Base-by-base conservation (phyloP, 2,329 filamentous ascomycete genomes). In the Sclerotinia trifoliorum region DNA sequence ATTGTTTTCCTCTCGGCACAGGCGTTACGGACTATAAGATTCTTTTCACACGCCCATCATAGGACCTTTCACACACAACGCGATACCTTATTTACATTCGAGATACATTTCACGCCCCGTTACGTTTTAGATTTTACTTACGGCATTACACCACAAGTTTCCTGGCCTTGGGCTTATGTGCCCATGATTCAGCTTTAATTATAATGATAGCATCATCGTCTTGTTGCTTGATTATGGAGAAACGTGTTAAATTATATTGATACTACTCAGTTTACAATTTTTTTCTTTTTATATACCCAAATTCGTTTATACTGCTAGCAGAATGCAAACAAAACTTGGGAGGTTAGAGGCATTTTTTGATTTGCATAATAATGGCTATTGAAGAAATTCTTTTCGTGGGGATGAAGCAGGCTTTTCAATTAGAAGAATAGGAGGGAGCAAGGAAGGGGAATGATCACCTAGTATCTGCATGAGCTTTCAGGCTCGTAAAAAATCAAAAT, bases 231-330 rank as follows among this genome's bases (percentile, higher is more conserved):
- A 55, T 67, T 58, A 35, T 58, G 54, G 56, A 55, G 67, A 56
- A 48, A 70, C 68, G 26, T 46, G 49, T 32, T 67, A 65, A 61
- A 69, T 57, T 48, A 55, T 52, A 54, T 64, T 62, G 67, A 67
- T 52, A 52, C 58, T 56, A 61, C 54, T 29, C 48, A 64, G 21
- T 64, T 42, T 57, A 15, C 39, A 19, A 26, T 70, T 67, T 65
- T 71, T 71, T 70, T 70, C 67, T 29, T 35, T 35, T 10, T 63
- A 75, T 76, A 76, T 77, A 76, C 75, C 75, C 75, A 72, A 68
- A 71, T 75, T 75, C 72, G 73, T 74, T 71, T 76, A 73, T 73
- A 66, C 69, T 71, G 54, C 69, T 70, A 69, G 29, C 48, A 69
- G 58, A 26, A 66, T 58, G 44, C 44, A 44, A 58, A 48, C 44